Percentiles rank a stretch among this genome's conserved stretches.
These are phyloP conservation scores for Dictyostelium intermedium DNA, from an alignment of 78 protist species.

Conservation along the genomic window DNA sequence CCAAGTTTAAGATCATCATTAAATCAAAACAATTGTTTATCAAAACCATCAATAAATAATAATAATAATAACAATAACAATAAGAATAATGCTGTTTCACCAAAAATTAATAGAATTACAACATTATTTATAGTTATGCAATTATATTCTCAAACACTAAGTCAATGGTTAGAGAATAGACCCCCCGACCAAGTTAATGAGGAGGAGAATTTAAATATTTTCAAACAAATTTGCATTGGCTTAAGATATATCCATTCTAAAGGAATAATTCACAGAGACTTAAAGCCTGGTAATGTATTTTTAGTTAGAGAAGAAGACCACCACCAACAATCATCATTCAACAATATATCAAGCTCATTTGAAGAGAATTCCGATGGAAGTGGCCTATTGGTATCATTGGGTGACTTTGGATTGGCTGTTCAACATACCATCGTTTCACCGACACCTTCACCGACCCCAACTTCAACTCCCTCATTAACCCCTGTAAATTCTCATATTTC, in stretches of 20 bases:
- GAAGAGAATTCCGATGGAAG: constrained; percentile 1
- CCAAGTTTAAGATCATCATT: background rate
- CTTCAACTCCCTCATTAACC: constrained; percentile 57
- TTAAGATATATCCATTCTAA: constrained; percentile 73
- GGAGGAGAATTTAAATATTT: constrained; percentile 69
- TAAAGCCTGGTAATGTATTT: constrained; percentile 81
- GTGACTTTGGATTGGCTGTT: constrained; percentile 69
- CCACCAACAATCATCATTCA: background rate
- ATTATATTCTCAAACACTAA: constrained; percentile 57
- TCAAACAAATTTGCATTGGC: constrained; percentile 81
- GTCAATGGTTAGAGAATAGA: constrained; percentile 74
- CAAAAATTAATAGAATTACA: constrained; percentile 22
- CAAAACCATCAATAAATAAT: background rate
- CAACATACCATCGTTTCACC: background rate
- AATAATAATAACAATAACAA: background rate
- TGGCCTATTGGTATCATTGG: constrained; percentile 50
- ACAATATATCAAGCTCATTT: background rate
- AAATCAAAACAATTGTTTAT: background rate
- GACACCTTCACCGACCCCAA: constrained; percentile 62
- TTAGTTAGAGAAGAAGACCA: constrained; percentile 17
- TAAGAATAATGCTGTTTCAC: background rate
- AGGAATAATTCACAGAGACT: constrained; percentile 82
- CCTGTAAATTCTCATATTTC: constrained; percentile 32
- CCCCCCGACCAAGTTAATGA: constrained; percentile 58
- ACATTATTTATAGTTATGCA: constrained; percentile 74